Base-by-base conservation (phyloP, 495 filamentous ascomycete species). In the Terfezia boudieri region DNA sequence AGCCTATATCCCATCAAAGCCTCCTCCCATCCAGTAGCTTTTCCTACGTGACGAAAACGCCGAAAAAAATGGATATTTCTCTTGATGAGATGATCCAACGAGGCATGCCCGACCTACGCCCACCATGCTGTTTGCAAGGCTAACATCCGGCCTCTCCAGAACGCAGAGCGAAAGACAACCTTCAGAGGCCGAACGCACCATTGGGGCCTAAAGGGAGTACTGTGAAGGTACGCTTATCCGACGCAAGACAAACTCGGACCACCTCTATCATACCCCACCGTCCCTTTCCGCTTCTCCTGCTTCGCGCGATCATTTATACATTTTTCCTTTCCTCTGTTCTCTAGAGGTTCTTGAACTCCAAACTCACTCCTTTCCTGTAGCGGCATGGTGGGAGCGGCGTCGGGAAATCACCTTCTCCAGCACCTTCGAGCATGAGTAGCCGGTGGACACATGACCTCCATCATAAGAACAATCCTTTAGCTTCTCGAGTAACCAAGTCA, bases 391-490 rank as follows among this genome's bases (percentile, higher is more conserved):
- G 61, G 9, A 64, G 51, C 53, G 61, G 61, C 37, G 62, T 64
- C 37, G 55, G 60, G 12, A 55, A 58, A 10, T 54, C 56, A n/a
- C 14, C 41, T 46, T 46, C 41, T 32, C 26, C 26, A 32, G 26
- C 26, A 9, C 41, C 41, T 46, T 37, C 54, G 37, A 55, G 52
- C 37, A 70, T 76, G 58, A 66, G 76, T 59, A 68, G 70, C 37
- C 71, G 73, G 63, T 80, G 76, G 77, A 71, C 71, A 6, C 76
- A 79, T 57, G 78, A 79, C 57, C 69, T 79, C 3, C 67, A 72
- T 56, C 56, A 63, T 26, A 51, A 65, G 57, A 67, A 63, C 52
- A 70, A 70, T 36, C 62, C 67, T 12, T 36, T 55, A 12, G 59
- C 59, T 36, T 59, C 63, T 20, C 55, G 59, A 50, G 62, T 61